A percentile compares a stretch with the other conserved stretches of the same genome.
Evolutionary conservation across 2,329 filamentous ascomycete genomes (phyloP).

Genomic region (Hirsutella minnesotensis): DNA sequence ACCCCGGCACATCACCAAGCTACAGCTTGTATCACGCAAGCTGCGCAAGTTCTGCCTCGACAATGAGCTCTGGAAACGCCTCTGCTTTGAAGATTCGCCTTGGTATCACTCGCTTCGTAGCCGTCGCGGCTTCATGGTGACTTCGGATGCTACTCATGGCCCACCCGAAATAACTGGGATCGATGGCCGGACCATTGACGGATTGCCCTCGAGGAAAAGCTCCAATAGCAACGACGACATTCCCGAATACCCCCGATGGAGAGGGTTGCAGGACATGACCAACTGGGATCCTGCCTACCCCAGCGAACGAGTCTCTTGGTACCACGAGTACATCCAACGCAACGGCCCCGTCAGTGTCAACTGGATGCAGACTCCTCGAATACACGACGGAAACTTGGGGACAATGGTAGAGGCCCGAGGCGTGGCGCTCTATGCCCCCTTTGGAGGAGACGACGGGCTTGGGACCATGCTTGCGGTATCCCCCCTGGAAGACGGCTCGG

Average conservation of each 20-base stretch:
- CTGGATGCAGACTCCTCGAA: conserved; percentile 60
- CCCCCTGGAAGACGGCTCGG: conserved; percentile 73
- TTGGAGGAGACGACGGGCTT: conserved; percentile 32
- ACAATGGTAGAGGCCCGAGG: conserved; percentile 58
- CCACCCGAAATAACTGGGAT: neutral
- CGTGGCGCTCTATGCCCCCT: conserved; percentile 51
- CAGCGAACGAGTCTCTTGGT: conserved; percentile 66
- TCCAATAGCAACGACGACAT: conserved; percentile 5
- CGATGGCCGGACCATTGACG: neutral
- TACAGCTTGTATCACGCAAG: conserved; percentile 58
- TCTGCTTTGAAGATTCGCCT: conserved; percentile 60
- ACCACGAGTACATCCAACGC: conserved; percentile 77
- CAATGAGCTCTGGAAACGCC: conserved; percentile 61
- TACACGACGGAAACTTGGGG: conserved; percentile 26
- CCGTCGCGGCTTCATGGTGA: conserved; percentile 21
- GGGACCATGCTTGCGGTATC: conserved; percentile 50
- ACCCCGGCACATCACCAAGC: conserved; percentile 37
- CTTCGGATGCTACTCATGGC: conserved; percentile 2
- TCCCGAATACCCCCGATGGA: conserved; percentile 7
- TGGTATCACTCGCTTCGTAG: conserved; percentile 49
- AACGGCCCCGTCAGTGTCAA: conserved; percentile 61
- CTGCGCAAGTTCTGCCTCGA: conserved; percentile 61
- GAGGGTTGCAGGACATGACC: conserved; percentile 43
- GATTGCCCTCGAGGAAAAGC: neutral
- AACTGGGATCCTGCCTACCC: conserved; percentile 78